Base-by-base conservation (phyloP, 2,329 filamentous ascomycete genomes). In the Fonsecaea multimorphosa region DNA sequence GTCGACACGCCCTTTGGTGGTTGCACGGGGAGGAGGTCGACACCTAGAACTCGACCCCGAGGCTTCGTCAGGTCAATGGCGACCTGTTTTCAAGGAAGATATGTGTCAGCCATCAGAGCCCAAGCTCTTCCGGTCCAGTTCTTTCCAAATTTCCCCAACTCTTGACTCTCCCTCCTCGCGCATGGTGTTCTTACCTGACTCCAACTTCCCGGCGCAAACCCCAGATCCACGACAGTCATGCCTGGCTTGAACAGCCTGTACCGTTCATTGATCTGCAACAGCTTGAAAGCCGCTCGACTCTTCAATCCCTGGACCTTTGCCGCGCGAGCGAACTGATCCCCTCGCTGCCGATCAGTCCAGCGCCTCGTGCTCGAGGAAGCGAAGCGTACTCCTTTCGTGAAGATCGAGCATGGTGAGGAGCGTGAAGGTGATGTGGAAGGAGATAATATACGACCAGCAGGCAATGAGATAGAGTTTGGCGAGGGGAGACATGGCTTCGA, bases 21-120 rank as follows among this genome's bases (percentile, higher is more conserved):
- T 76, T 94, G 90, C 0, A 93, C 92, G 3, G 95, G 95, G 70
- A 99, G 92, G 58, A 99, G 86, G 76, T 99, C 95, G 73, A 99
- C 94, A 11, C 95, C 96, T 31, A 99, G 82, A 12, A 99, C 89
- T 51, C 90, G 87, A 8, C 93, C 93, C 53, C 85, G 79, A 0
- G 93, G 93, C 67, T 86, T 84, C 3, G 92, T 96, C 59, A 88
- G 86, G 67, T 92, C 90, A 36, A 91, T 81, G 19, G 95, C 95
- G 38, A 98, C 92, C 88, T 96, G 54, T 63, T 14, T 29, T 7
- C 46, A n/a, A 16, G 27, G 22, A 1, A 16, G 14, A 34, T n/a
- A 40, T 24, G 16, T 52, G 24, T 65, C 58, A 65, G 58, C 34
- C n/a, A 29, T 9, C 27, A 19, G n/a, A 29, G 5, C 40, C 46